Percentiles rank a stretch among this genome's conserved stretches.
Conservation (phyloP, 768 basidiomycete genomes). For the Agaricus subrufescens region DNA sequence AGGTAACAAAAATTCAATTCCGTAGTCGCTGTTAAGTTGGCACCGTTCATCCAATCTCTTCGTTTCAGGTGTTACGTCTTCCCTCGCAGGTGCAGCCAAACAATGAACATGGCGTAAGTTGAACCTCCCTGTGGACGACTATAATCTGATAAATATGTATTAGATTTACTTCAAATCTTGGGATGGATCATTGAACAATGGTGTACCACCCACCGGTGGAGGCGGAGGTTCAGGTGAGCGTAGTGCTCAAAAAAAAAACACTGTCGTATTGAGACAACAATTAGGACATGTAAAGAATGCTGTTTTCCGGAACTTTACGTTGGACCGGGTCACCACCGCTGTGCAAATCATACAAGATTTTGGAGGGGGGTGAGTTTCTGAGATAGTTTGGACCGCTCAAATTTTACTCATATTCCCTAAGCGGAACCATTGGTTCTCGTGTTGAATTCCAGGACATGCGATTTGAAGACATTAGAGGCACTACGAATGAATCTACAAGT, state of each 20-base stretch:
- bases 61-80: slow-evolving; percentile 39
- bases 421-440: slow-evolving; percentile 45
- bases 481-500: slow-evolving; percentile 33
- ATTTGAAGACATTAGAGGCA: slow-evolving; percentile 45
- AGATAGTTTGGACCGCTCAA: background rate
- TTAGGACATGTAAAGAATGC: slow-evolving; percentile 43
- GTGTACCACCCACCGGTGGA: slow-evolving; percentile 50
- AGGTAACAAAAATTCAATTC: slow-evolving; percentile 20
- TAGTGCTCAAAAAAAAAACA: too few species aligned
- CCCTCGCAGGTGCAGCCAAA: slow-evolving; percentile 47
- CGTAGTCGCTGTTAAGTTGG: background rate
- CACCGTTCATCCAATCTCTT: background rate
- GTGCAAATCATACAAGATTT: slow-evolving; percentile 52
- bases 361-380: slow-evolving; percentile 21
- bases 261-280: background rate
- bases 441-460: slow-evolving; percentile 42
- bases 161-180: slow-evolving; percentile 57
- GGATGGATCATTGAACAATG: slow-evolving; percentile 41
- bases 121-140: background rate
- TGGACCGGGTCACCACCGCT: slow-evolving; percentile 43
- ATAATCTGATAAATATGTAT: background rate
- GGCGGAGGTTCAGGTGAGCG: slow-evolving; percentile 44
- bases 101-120: slow-evolving; percentile 46
- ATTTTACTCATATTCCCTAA: slow-evolving; percentile 14
- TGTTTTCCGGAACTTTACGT: slow-evolving; percentile 32